A percentile compares a stretch with the other conserved stretches of the same genome.
phyloP scores from a whole-genome alignment of 352 stramenopile species.

The Phytophthora constricta region DNA sequence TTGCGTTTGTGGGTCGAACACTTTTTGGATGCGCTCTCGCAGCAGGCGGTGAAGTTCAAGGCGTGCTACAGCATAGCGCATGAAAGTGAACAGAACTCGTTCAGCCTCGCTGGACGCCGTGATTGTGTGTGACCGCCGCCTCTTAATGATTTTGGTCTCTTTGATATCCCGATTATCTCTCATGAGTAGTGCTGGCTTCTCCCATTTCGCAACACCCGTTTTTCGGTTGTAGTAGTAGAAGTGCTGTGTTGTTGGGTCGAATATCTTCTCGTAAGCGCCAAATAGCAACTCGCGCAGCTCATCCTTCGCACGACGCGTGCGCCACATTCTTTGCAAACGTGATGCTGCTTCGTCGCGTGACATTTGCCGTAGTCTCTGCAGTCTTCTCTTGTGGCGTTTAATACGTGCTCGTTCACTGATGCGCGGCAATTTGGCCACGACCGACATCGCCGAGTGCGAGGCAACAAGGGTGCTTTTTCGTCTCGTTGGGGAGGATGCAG shows the following conservation, averaged over 20 bases:
- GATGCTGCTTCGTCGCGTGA: slow-evolving; percentile 61
- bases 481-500: slow-evolving; percentile 18
- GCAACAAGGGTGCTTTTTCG: slow-evolving; percentile 25
- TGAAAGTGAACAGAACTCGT: slow-evolving; percentile 51
- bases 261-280: slow-evolving; percentile 79
- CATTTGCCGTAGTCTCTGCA: slow-evolving; percentile 66
- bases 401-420: slow-evolving; percentile 61
- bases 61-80: slow-evolving; percentile 48
- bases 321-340: slow-evolving; percentile 62
- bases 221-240: slow-evolving; percentile 86
- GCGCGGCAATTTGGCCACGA: slow-evolving; percentile 20
- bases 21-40: slow-evolving; percentile 64
- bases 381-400: slow-evolving; percentile 68
- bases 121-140: slow-evolving; percentile 51
- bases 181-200: slow-evolving; percentile 56
- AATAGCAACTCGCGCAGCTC: slow-evolving; percentile 51
- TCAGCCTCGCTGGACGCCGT: slow-evolving; percentile 49
- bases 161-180: slow-evolving; percentile 47
- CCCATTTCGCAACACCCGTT: slow-evolving; percentile 70
- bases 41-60: slow-evolving; percentile 57
- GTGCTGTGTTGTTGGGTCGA: slow-evolving; percentile 59
- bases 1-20: slow-evolving; percentile 68
- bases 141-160: slow-evolving; percentile 48
- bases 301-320: slow-evolving; percentile 41
- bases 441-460: slow-evolving; percentile 8